Percentiles rank a stretch among this genome's conserved stretches.
phyloP scores from a whole-genome alignment of 805 yeast species.

The Clavispora asparagi region DNA sequence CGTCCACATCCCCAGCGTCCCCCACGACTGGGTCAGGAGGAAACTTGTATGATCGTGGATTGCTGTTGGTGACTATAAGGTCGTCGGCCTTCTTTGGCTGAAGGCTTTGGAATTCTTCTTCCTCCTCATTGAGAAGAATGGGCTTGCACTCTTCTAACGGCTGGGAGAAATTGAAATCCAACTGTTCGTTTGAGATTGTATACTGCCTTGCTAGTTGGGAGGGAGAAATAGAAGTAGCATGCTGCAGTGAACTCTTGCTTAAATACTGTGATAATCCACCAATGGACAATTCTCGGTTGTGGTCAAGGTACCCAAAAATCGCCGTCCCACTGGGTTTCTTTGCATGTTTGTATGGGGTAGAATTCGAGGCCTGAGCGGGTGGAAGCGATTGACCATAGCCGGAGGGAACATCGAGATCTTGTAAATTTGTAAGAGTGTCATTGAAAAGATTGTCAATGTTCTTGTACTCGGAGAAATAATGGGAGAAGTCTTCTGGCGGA shows the following conservation, averaged over 20 bases:
- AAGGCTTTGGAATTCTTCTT: slow-evolving; percentile 6
- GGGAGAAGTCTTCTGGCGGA: slow-evolving; percentile 52
- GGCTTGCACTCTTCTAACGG: slow-evolving; percentile 17
- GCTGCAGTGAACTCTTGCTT: slow-evolving; percentile 7
- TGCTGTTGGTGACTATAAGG: slow-evolving; percentile 42
- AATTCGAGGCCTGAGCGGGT: slow-evolving; percentile 16
- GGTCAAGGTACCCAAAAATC: slow-evolving; percentile 68
- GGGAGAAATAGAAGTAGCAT: slow-evolving; percentile 28
- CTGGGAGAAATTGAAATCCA: slow-evolving; percentile 16
- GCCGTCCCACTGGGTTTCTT: slow-evolving; percentile 75
- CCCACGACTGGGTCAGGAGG: slow-evolving; percentile 41
- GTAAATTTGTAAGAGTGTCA: slow-evolving; percentile 50
- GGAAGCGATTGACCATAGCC: slow-evolving; percentile 23
- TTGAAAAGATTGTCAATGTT: slow-evolving; percentile 53
- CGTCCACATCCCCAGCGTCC: slow-evolving; percentile 2
- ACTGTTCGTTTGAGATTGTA: slow-evolving; percentile 10
- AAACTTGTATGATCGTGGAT: slow-evolving; percentile 51
- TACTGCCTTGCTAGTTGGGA: slow-evolving; percentile 9
- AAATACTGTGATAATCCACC: slow-evolving; percentile 37
- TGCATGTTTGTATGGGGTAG: slow-evolving; percentile 34
- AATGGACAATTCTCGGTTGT: slow-evolving; percentile 57
- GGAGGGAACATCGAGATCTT: slow-evolving; percentile 61
- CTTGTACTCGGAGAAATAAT: slow-evolving; percentile 39
- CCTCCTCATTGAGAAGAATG: slow-evolving; percentile 24
- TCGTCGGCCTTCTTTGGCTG: slow-evolving; percentile 24